These are phyloP conservation scores for Babesia ovata DNA, from an alignment of 169 alveolate species.

Conservation along the genomic window DNA sequence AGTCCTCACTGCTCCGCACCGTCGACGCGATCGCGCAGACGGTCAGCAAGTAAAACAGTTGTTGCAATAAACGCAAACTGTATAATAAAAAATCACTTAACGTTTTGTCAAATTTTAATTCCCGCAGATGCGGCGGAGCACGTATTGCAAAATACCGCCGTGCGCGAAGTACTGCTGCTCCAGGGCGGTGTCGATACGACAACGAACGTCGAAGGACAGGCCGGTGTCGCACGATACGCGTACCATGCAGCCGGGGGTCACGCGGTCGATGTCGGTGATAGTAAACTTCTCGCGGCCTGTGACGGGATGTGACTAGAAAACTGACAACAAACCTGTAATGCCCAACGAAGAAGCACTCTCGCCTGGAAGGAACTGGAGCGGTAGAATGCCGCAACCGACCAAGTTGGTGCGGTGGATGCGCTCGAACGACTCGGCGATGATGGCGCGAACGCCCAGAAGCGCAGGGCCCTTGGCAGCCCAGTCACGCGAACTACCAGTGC, in stretches of 20 bases:
- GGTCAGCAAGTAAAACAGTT: conserved; percentile 4
- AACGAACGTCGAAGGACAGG: conserved; percentile 46
- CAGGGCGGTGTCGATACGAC: conserved; percentile 78
- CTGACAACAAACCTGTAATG: conserved; percentile 81
- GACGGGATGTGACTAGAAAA: background rate
- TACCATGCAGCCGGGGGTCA: conserved; percentile 58
- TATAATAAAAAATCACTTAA: background rate
- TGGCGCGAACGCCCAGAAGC: conserved; percentile 92
- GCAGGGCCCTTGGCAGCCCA: conserved; percentile 98
- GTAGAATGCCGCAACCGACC: conserved; percentile 95
- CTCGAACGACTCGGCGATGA: conserved; percentile 93
- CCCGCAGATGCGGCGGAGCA: conserved; percentile 73
- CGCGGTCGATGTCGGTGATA: conserved; percentile 14
- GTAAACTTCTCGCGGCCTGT: conserved; percentile 66
- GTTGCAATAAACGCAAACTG: background rate
- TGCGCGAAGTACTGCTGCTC: conserved; percentile 77
- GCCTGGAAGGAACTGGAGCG: conserved; percentile 89
- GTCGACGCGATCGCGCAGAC: conserved; percentile 28
- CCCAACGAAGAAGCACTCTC: conserved; percentile 89
- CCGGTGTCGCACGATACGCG: conserved; percentile 60
- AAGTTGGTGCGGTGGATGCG: conserved; percentile 95
- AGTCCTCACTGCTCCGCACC: background rate
- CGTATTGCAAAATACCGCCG: conserved; percentile 83
- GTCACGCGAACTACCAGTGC: conserved; percentile 95
- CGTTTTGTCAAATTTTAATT: background rate